A percentile compares a stretch with the other conserved stretches of the same genome.
Evolutionary conservation across 2,329 filamentous ascomycete genomes (phyloP).

Genomic region (Aphanoascus verrucosus): DNA sequence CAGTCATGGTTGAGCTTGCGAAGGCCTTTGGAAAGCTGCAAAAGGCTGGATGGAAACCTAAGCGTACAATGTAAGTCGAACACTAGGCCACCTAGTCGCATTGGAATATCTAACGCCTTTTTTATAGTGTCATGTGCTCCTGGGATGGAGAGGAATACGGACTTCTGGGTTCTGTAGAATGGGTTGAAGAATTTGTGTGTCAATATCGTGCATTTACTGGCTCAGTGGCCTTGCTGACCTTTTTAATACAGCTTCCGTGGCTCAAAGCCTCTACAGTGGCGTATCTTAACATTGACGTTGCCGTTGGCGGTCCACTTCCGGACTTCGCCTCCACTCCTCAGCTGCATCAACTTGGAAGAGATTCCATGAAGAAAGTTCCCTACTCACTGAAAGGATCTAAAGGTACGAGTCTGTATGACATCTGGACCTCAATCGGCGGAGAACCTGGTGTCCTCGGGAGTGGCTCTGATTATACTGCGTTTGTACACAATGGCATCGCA

Average conservation of each 20-base stretch:
- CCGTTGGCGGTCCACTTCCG: slow-evolving; percentile 36
- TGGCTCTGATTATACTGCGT: slow-evolving; percentile 40
- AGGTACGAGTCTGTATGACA: slow-evolving; percentile 37
- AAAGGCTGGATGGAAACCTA: slow-evolving; percentile 42
- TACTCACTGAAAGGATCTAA: slow-evolving; percentile 30
- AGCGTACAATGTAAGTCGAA: slow-evolving; percentile 36
- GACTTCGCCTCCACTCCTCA: slow-evolving; percentile 33
- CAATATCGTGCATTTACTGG: background rate
- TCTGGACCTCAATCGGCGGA: slow-evolving; percentile 30
- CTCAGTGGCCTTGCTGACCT: background rate
- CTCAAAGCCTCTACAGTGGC: slow-evolving; percentile 35
- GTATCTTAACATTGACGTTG: slow-evolving; percentile 45
- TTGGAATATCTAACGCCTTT: slow-evolving; percentile 4
- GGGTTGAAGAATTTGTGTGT: slow-evolving; percentile 39
- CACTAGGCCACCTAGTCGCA: background rate
- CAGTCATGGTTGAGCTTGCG: slow-evolving; percentile 41
- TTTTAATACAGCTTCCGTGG: slow-evolving; percentile 30
- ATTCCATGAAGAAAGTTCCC: slow-evolving; percentile 33
- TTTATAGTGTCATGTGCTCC: slow-evolving; percentile 23
- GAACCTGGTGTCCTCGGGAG: slow-evolving; percentile 36
- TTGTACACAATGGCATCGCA: slow-evolving; percentile 37
- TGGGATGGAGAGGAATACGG: slow-evolving; percentile 32
- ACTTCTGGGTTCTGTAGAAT: slow-evolving; percentile 36
- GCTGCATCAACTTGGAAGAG: slow-evolving; percentile 28
- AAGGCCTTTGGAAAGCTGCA: slow-evolving; percentile 41